A percentile compares a stretch with the other conserved stretches of the same genome.
Conservation (phyloP, 257 asterid genomes). For the Craterostigma plantagineum region DNA sequence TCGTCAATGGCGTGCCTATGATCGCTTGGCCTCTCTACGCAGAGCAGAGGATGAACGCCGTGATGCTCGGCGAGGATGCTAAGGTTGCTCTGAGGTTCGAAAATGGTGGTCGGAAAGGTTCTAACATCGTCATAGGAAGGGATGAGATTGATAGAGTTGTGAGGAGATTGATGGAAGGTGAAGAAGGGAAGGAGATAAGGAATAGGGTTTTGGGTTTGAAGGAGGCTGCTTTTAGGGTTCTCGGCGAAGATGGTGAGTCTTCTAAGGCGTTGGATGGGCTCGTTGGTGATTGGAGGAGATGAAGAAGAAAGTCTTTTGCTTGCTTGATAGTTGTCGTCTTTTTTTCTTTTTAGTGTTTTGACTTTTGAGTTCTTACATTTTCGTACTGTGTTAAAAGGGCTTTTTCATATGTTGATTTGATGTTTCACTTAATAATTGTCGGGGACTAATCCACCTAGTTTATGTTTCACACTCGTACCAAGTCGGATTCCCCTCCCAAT, state of each 20-base stretch:
- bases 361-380: too few relatives aligned
- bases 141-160: slow-evolving; percentile 17
- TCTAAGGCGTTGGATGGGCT: slow-evolving; percentile 13
- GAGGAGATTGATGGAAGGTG: slow-evolving; percentile 24
- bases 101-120: not conserved
- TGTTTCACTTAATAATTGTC: too few relatives aligned
- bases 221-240: slow-evolving; percentile 16
- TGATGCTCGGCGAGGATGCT: slow-evolving; percentile 15
- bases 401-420: too few relatives aligned
- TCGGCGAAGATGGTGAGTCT: slow-evolving; percentile 17
- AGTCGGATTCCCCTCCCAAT: too few relatives aligned
- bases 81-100: slow-evolving; percentile 22
- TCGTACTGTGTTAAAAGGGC: too few relatives aligned
- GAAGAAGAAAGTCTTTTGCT: too few relatives aligned
- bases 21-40: slow-evolving; percentile 46
- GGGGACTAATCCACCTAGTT: too few relatives aligned
- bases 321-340: too few relatives aligned
- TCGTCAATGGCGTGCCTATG: slow-evolving; percentile 13
- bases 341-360: too few relatives aligned
- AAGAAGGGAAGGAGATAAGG: slow-evolving; percentile 21
- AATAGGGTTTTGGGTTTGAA: slow-evolving; percentile 19
- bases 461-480: too few relatives aligned
- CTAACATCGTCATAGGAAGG: slow-evolving; percentile 8
- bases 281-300: slow-evolving; percentile 12
- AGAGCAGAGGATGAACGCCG: slow-evolving; percentile 39